Percentiles rank a stretch among this genome's conserved stretches.
These are phyloP conservation scores for Lentinula lateritia DNA, from an alignment of 768 basidiomycete species.

Conservation along the genomic window DNA sequence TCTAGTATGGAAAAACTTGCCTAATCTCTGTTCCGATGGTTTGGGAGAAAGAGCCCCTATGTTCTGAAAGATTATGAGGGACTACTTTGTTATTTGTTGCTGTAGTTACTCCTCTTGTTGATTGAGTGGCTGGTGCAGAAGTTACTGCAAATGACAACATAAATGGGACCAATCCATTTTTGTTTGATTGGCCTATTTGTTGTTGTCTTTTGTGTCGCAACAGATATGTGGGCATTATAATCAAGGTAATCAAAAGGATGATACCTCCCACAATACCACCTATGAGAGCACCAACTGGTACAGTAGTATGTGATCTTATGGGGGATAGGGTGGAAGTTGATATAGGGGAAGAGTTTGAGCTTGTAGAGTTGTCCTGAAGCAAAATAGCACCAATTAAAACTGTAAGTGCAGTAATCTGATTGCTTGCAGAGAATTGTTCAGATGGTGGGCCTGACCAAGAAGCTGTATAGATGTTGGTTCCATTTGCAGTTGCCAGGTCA, in stretches of 20 bases:
- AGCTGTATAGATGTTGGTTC: constrained; percentile 9
- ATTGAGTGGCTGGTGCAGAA: no score
- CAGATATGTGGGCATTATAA: not conserved
- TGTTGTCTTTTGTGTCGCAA: not conserved
- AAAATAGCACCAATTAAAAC: constrained; percentile 7
- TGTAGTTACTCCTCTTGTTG: no score
- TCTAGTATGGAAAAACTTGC: no score
- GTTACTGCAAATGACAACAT: no score
- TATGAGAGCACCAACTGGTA: not conserved
- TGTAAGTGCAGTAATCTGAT: constrained; percentile 6
- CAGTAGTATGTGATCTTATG: not conserved
- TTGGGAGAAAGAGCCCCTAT: no score
- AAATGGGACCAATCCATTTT: not conserved
- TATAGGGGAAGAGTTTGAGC: not conserved
- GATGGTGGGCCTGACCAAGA: constrained; percentile 10
- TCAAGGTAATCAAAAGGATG: not conserved
- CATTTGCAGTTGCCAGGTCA: constrained; percentile 9
- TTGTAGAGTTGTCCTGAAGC: not conserved
- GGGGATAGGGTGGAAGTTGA: not conserved
- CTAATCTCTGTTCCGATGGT: no score
- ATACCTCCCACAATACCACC: not conserved
- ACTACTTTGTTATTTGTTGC: no score
- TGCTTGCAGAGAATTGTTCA: not conserved
- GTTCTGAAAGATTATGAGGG: no score
- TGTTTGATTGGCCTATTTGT: not conserved